Base-by-base conservation (phyloP, 345 rosid genomes). In the Brassica juncea region DNA sequence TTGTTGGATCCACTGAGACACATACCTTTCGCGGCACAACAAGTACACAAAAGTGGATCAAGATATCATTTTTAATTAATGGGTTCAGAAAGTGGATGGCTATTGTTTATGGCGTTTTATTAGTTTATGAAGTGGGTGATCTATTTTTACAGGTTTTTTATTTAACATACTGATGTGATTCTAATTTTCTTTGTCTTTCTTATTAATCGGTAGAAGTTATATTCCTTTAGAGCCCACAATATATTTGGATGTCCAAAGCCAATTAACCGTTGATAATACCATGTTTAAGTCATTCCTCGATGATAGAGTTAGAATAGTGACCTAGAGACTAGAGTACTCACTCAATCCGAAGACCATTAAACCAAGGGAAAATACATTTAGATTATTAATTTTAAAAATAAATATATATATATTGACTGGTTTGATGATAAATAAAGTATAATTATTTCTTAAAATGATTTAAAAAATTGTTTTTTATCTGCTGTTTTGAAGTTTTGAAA, bases 1-100 rank as follows among this genome's bases (percentile, higher is more conserved):
- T 9, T 72, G 68, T 58, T 78, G 68, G 77, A 72, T 78, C 76
- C 75, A 66, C 73, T 44, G 72, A 58, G 77, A 72, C 62, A 72
- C 82, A 58, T 72, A 57, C 30, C 82, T 78, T 78, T 58, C 77
- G 77, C 77, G 58, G 73, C 77, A 72, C 82, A 72, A 72, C 30
- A 72, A 66, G 82, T 58, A 78, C 72, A 72, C 68, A 58, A 71
- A 78, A 72, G 68, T 71, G 14, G 57, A 65, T 71, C 25, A 65
- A 57, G 67, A 63, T 78, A 35, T 57, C 39, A 30, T 72, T 66
- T 14, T 78, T 55, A 49, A 39, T 55, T 57, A 12, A 66, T 58
- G 68, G 61, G 35, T 66, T 66, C 25, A 54, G 12, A 68, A 63
- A 25, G 70, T 71, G 65, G 58, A 60, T 64, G 76, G 66, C 59